phyloP scores from a whole-genome alignment of 129 eudicot species.

The Solidago caesia region DNA sequence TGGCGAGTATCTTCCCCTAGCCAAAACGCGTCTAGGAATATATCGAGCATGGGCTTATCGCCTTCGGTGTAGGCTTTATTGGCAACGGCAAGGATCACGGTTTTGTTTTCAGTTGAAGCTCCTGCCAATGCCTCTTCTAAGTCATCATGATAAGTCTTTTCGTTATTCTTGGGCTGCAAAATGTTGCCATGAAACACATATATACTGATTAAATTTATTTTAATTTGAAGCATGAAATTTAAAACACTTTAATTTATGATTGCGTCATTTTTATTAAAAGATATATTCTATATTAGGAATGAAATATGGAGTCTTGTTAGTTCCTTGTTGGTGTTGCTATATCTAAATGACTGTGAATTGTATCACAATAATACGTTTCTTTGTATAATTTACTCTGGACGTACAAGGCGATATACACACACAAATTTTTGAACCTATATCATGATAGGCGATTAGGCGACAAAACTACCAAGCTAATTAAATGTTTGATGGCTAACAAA shows the following conservation, averaged over 20 bases:
- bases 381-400: too few species aligned
- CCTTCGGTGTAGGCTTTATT: conserved; percentile 79
- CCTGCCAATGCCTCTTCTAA: conserved; percentile 49
- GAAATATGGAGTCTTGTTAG: too few species aligned
- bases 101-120: conserved; percentile 58
- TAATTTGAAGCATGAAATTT: too few species aligned
- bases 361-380: too few species aligned
- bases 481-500: background rate
- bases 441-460: background rate
- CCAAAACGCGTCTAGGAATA: conserved; percentile 76
- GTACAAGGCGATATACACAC: too few species aligned
- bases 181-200: background rate
- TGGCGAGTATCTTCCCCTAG: conserved; percentile 52
- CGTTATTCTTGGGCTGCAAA: conserved; percentile 5
- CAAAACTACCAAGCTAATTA: background rate
- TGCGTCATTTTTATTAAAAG: too few species aligned
- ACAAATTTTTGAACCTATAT: too few species aligned
- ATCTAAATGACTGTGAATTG: too few species aligned
- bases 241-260: too few species aligned
- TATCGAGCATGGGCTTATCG: conserved; percentile 65
- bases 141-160: conserved; percentile 32
- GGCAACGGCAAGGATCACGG: conserved; percentile 56
- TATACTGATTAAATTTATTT: too few species aligned
- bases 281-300: too few species aligned
- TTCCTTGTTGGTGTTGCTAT: too few species aligned